Evolutionary conservation across 495 filamentous ascomycete species (phyloP), one percentile per base, ranked within the genome.

Genomic region (Bombardia bombarda): DNA sequence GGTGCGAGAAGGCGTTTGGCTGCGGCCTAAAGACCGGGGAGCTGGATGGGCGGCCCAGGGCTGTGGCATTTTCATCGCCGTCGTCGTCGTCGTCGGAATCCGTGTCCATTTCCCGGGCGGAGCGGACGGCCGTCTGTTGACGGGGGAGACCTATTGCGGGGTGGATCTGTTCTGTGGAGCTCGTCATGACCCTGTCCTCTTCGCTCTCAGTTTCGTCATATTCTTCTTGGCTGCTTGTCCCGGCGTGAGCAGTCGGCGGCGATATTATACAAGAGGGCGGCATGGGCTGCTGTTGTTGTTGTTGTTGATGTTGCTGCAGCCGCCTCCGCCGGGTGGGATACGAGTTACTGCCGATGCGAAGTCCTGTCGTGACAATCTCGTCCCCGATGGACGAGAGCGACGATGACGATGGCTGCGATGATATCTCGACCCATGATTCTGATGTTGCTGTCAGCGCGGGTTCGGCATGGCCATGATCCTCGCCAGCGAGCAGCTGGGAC

Each of bases 361-460:
- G 77, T 12, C 87, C 86, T 7, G 86, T 89, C 12, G 84, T 90
- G 40, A 93, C 83, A 51, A 94, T 84, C 43, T 95, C 89, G 40
- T 94, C 89, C 45, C 74, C 83, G 38, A 83, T 82, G 16, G 87
- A 94, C 10, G 90, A 95, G n/a, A 92, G 68, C 12, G 92, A 94
- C 8, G 90, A 90, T 12, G 77, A 78, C 1, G 90, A 95, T 17
- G 90, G 87, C 45, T 93, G 87, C 2, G 92, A 97, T 34, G 86
- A 75, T 43, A 98, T 80, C 61, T 98, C 92, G 57, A 98, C 80
- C 92, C 92, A 98, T 1, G 90, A 96, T 66, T 96, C 92, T 90
- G 77, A 57, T 53, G 33, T 69, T n/a, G n/a, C n/a, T 73, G 56
- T 73, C 58, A 52, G 43, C 37, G 47, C 38, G 28, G 49, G 48